Percentiles rank a stretch among this genome's conserved stretches.
Conservation (phyloP, 2,329 filamentous ascomycete genomes). For the Alternaria rosae region DNA sequence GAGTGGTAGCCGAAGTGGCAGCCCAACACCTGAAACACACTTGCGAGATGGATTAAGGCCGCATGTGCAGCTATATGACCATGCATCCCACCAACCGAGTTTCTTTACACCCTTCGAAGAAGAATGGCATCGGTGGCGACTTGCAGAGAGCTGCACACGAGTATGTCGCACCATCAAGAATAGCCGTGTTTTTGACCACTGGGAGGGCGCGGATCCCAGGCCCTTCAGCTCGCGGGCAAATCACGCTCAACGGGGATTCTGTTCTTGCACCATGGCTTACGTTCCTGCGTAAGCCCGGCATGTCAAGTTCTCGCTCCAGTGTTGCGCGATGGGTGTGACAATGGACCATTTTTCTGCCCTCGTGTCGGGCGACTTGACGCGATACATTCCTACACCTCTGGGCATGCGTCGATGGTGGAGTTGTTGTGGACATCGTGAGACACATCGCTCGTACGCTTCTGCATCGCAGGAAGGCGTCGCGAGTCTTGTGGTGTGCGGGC, state of each 20-base stretch:
- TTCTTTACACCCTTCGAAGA: conserved; percentile 26
- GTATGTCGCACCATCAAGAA: conserved; percentile 45
- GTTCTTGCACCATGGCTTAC: conserved; percentile 31
- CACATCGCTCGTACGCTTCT: conserved; percentile 21
- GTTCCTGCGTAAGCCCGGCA: conserved; percentile 41
- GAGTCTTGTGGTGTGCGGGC: conserved; percentile 22
- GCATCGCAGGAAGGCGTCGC: conserved; percentile 12
- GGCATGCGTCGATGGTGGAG: conserved; percentile 13
- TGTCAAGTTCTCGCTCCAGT: conserved; percentile 24
- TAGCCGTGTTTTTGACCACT: conserved; percentile 36
- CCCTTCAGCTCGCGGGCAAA: conserved; percentile 39
- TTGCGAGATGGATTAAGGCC: conserved; percentile 20
- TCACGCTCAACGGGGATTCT: conserved; percentile 37
- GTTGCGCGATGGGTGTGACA: conserved; percentile 27
- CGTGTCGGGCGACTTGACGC: conserved; percentile 11
- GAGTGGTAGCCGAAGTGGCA: conserved; percentile 6
- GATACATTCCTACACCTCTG: conserved; percentile 21
- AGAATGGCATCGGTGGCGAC: conserved; percentile 26
- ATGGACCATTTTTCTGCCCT: conserved; percentile 22
- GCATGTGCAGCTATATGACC: conserved; percentile 20
- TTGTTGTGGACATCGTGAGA: conserved; percentile 14
- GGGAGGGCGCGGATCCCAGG: conserved; percentile 26
- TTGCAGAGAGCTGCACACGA: conserved; percentile 32
- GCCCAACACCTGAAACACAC: conserved; percentile 37
- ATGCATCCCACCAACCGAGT: conserved; percentile 33